Percentiles rank a stretch among this genome's conserved stretches.
Evolutionary conservation across 495 filamentous ascomycete species (phyloP).

Genomic region (Hypoxylon trugodes): DNA sequence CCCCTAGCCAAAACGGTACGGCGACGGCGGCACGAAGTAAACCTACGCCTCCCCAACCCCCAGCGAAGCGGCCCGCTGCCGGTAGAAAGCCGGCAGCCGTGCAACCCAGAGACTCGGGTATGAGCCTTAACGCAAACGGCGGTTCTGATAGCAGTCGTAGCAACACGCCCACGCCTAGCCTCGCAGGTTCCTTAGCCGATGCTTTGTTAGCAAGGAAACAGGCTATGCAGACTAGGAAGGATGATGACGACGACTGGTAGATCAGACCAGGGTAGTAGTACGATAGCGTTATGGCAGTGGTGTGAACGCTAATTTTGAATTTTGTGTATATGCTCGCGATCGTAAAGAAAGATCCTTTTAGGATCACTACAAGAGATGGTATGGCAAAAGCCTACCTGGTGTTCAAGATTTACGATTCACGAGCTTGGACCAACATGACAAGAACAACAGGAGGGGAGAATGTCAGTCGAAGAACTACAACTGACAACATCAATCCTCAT

Average conservation of each 20-base stretch:
- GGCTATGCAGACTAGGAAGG: constrained; percentile 71
- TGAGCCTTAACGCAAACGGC: constrained; percentile 73
- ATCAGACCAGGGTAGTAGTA: constrained; percentile 7
- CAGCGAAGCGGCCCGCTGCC: constrained; percentile 81
- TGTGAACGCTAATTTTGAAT: background rate
- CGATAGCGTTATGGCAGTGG: background rate
- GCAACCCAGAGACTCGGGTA: constrained; percentile 74
- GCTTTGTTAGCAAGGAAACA: constrained; percentile 72
- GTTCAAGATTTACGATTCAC: constrained; percentile 19
- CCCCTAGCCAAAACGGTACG: constrained; percentile 57
- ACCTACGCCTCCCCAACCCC: constrained; percentile 81
- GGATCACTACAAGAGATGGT: background rate
- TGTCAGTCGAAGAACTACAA: background rate
- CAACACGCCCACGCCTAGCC: constrained; percentile 70
- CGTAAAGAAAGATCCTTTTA: background rate
- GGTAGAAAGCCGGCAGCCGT: constrained; percentile 71
- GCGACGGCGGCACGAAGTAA: constrained; percentile 67
- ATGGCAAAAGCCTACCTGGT: background rate
- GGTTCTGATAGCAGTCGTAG: constrained; percentile 75
- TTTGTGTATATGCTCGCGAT: background rate
- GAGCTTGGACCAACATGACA: constrained; percentile 26
- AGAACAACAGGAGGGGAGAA: background rate
- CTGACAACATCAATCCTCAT: background rate
- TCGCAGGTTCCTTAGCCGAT: constrained; percentile 87
- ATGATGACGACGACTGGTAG: constrained; percentile 79